Base-by-base conservation (phyloP, 106 monocot genomes). In the Chionographis japonica region DNA sequence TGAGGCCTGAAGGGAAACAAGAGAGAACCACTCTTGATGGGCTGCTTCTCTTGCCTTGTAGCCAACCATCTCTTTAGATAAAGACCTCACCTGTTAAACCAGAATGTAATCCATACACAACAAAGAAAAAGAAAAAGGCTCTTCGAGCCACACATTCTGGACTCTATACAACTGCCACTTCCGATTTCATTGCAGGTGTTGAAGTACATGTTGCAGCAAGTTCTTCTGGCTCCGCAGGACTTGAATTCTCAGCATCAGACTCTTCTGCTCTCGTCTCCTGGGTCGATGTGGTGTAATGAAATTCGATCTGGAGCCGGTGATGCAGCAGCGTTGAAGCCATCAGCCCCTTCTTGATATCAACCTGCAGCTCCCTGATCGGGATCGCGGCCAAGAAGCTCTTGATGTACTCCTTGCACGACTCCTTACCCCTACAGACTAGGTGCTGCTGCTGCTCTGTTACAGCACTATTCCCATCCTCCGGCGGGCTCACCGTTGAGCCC, bases 311-410 rank as follows among this genome's bases (percentile, higher is more conserved):
- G 50, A 90, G 81, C 6, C 80, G 83, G 12, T 40, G 82, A 60
- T 86, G 83, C 56, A 78, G 60, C 3, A 60, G 72, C 3, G 52
- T 52, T 27, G 61, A 67, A 27, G 54, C 52, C 54, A 67, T 52
- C 17, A 56, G 14, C 12, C 83, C 90, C 63, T 70, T 83, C 75
- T 72, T 67, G 40, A 86, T 75, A 50, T 89, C 89, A 18, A n/a
- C 71, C 71, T 76, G 67, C 20, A 89, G 72, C 56, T 86, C 77
- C 54, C 81, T 75, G 54, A 93, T 63, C 2, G 89, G 93, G 14
- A 93, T 70, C 3, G 89, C 88, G 14, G 93, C 93, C 52, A 93
- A 74, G 69, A 93, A 93, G 12, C 77, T 83, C 77, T 86, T 93
- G 61, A 93, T 89, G 75, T 84, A 93, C 65, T 89, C 93, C 69